Percentiles rank a stretch among this genome's conserved stretches.
Conservation (phyloP, 345 rosid species). For the Acer yangbiense region DNA sequence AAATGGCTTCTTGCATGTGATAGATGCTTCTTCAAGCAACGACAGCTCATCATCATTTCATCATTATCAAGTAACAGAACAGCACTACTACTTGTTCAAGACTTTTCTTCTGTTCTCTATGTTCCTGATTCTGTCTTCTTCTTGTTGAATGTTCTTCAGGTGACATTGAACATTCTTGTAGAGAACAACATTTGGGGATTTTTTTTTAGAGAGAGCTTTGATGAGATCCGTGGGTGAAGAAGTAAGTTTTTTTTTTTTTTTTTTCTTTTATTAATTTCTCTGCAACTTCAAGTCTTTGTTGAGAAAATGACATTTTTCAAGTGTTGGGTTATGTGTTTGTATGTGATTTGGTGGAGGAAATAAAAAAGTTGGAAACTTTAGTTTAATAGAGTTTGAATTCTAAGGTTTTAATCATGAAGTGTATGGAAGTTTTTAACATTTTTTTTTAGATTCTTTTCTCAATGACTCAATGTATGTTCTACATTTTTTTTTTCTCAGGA, state of each 20-base stretch:
- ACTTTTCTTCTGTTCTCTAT: background rate
- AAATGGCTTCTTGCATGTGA: slow-evolving; percentile 39
- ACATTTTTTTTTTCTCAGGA: slow-evolving; percentile 15
- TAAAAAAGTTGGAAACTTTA: too few relatives aligned
- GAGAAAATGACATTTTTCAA: background rate
- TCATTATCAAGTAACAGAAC: background rate
- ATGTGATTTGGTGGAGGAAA: background rate
- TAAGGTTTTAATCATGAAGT: slow-evolving; percentile 1
- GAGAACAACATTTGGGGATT: background rate
- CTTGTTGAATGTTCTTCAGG: background rate
- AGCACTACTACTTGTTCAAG: background rate
- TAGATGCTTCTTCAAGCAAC: slow-evolving; percentile 44
- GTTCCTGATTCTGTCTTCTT: background rate
- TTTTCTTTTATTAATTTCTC: background rate
- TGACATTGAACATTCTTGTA: background rate
- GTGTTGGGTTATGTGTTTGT: background rate
- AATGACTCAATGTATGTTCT: background rate
- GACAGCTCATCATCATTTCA: slow-evolving; percentile 38
- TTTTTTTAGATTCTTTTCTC: slow-evolving; percentile 14
- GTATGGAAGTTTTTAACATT: background rate
- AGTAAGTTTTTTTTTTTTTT: slow-evolving; percentile 4
- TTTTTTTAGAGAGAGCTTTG: background rate
- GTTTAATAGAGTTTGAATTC: background rate
- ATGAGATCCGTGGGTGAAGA: background rate
- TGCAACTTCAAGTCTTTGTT: slow-evolving; percentile 4